phyloP scores from a whole-genome alignment of 805 yeast genomes.

The Candida xyloterini region DNA sequence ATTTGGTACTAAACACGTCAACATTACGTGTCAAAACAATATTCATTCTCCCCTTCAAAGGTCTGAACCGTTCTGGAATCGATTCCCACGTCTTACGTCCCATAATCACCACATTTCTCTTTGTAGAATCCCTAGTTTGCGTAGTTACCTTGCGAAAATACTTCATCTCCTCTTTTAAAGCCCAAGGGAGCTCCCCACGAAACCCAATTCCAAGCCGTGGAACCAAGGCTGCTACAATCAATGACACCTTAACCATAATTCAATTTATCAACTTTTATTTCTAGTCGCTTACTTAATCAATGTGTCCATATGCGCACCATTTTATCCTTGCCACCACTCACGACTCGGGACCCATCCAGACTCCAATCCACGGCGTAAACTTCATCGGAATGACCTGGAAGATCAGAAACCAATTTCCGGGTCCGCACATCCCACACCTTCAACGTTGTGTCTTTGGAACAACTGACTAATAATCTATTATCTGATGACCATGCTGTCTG shows the following conservation, averaged over 20 bases:
- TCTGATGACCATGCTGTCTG: slow-evolving; percentile 98
- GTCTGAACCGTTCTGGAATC: slow-evolving; percentile 80
- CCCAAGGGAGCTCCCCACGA: slow-evolving; percentile 86
- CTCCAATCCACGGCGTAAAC: slow-evolving; percentile 98
- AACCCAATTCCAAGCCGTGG: slow-evolving; percentile 84
- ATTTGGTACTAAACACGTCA: slow-evolving; percentile 21
- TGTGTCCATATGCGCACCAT: slow-evolving; percentile 94
- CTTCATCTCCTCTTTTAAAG: slow-evolving; percentile 76
- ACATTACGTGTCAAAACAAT: slow-evolving; percentile 63
- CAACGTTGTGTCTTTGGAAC: slow-evolving; percentile 93
- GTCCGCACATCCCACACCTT: slow-evolving; percentile 96
- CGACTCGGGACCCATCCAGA: slow-evolving; percentile 87
- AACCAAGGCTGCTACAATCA: slow-evolving; percentile 81
- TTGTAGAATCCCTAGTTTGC: slow-evolving; percentile 30
- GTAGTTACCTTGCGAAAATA: slow-evolving; percentile 78
- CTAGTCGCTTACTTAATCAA: slow-evolving; percentile 26
- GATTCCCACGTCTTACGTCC: slow-evolving; percentile 97
- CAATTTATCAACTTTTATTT: slow-evolving; percentile 1
- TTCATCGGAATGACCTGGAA: slow-evolving; percentile 96
- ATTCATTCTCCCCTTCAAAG: slow-evolving; percentile 72
- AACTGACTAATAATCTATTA: slow-evolving; percentile 83
- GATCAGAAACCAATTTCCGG: slow-evolving; percentile 76
- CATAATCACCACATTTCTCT: slow-evolving; percentile 81
- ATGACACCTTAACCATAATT: slow-evolving; percentile 40
- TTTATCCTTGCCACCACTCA: slow-evolving; percentile 98